Evolutionary conservation across 352 stramenopile genomes (phyloP).

Genomic region (Pythium inflatum): DNA sequence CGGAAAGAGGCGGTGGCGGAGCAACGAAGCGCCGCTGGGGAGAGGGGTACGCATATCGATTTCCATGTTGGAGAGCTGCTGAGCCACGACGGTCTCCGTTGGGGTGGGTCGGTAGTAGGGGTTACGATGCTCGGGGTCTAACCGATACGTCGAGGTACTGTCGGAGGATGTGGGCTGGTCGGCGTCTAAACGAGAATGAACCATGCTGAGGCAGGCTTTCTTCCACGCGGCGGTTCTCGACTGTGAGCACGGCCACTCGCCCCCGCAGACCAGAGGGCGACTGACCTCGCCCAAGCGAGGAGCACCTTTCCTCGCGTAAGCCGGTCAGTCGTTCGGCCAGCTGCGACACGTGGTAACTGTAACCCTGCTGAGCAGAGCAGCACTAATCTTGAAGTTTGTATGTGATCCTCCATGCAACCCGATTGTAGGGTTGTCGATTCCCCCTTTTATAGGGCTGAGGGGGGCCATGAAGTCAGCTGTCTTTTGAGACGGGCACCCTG

Average conservation of each 20-base stretch:
- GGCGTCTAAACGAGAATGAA: slow-evolving; percentile 1
- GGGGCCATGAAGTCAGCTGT: slow-evolving; percentile 2
- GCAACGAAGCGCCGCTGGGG: neutral
- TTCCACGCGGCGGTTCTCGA: too few relatives aligned
- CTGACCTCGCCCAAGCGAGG: too few relatives aligned
- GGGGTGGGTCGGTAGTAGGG: neutral
- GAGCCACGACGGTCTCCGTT: slow-evolving; percentile 6
- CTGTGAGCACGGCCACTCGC: slow-evolving; percentile 20
- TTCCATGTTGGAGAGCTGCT: slow-evolving; percentile 21
- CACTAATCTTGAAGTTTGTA: slow-evolving; percentile 11
- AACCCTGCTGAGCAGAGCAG: neutral
- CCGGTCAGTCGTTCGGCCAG: neutral
- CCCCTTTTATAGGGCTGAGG: neutral
- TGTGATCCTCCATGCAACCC: neutral
- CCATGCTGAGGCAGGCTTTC: neutral
- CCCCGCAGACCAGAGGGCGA: neutral
- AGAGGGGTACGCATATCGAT: slow-evolving; percentile 15
- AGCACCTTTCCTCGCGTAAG: slow-evolving; percentile 14
- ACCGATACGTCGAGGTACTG: neutral
- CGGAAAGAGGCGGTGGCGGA: slow-evolving; percentile 66
- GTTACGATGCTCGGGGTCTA: neutral
- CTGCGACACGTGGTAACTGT: slow-evolving; percentile 17
- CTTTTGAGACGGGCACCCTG: slow-evolving; percentile 21
- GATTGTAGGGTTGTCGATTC: neutral
- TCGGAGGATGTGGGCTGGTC: neutral